These are phyloP conservation scores for Fusarium zealandicum DNA, from an alignment of 2,329 filamentous ascomycete species.

Conservation along the genomic window DNA sequence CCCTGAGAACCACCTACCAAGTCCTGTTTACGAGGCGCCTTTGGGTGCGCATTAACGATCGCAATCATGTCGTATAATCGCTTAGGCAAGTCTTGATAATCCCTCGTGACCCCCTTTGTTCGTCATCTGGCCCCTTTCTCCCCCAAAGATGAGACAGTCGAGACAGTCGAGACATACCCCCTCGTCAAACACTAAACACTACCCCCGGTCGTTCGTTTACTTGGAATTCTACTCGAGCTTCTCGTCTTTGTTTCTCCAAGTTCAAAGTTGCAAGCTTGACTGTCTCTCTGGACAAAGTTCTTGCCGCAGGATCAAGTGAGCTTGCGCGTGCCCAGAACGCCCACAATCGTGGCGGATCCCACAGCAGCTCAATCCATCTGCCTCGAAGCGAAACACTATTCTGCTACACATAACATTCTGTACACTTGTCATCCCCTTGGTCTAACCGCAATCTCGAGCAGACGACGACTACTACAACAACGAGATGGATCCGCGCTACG, in stretches of 20 bases:
- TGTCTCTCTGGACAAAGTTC: conserved; percentile 8
- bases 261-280: neutral
- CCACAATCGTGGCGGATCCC: conserved; percentile 28
- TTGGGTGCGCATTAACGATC: conserved; percentile 36
- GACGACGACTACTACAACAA: conserved; percentile 69
- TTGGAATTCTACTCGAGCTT: conserved; percentile 20
- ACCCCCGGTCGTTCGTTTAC: conserved; percentile 25
- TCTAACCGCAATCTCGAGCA: conserved; percentile 41
- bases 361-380: conserved; percentile 5
- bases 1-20: conserved; percentile 15
- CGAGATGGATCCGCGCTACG: conserved; percentile 57
- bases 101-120: conserved; percentile 24
- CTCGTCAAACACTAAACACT: conserved; percentile 16
- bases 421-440: neutral
- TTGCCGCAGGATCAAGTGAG: conserved; percentile 16
- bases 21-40: conserved; percentile 28
- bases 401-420: conserved; percentile 7
- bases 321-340: conserved; percentile 24
- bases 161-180: conserved; percentile 35
- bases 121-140: conserved; percentile 32
- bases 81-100: conserved; percentile 63
- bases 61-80: conserved; percentile 75
- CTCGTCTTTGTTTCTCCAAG: neutral
- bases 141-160: conserved; percentile 30
- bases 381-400: conserved; percentile 8